phyloP scores from a whole-genome alignment of 495 filamentous ascomycete genomes.

The Daldinia concentrica region DNA sequence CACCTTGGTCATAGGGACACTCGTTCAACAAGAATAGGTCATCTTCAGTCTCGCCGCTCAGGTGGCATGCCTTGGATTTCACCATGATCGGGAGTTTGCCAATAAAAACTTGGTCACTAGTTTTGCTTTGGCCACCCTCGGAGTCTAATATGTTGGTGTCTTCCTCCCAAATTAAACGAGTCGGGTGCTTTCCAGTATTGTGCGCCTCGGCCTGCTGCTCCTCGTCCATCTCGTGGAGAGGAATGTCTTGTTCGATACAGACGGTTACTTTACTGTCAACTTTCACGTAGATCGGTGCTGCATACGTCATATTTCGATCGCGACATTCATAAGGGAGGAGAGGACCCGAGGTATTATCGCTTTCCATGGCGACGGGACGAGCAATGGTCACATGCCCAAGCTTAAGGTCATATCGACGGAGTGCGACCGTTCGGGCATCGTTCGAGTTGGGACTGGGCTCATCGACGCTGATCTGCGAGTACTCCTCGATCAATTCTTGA shows the following conservation, averaged over 20 bases:
- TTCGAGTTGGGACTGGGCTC: constrained; percentile 77
- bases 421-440: constrained; percentile 78
- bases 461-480: constrained; percentile 86
- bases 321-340: constrained; percentile 93
- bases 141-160: constrained; percentile 53
- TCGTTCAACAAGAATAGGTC: constrained; percentile 88
- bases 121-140: constrained; percentile 50
- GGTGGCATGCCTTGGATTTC: constrained; percentile 90
- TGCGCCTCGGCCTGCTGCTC: constrained; percentile 63
- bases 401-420: constrained; percentile 91
- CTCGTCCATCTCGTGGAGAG: constrained; percentile 67
- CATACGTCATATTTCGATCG: constrained; percentile 93
- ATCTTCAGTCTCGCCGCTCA: constrained; percentile 81
- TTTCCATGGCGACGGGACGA: constrained; percentile 87
- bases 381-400: constrained; percentile 87
- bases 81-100: constrained; percentile 98
- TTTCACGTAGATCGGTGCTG: constrained; percentile 85
- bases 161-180: constrained; percentile 67
- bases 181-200: constrained; percentile 59
- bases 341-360: constrained; percentile 82
- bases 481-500: constrained; percentile 90
- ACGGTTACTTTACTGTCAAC: constrained; percentile 82
- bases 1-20: constrained; percentile 96
- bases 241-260: constrained; percentile 76
- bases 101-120: constrained; percentile 70